A percentile compares a stretch with the other conserved stretches of the same genome.
Conservation (phyloP, 768 basidiomycete genomes). For the Suillus subluteus region DNA sequence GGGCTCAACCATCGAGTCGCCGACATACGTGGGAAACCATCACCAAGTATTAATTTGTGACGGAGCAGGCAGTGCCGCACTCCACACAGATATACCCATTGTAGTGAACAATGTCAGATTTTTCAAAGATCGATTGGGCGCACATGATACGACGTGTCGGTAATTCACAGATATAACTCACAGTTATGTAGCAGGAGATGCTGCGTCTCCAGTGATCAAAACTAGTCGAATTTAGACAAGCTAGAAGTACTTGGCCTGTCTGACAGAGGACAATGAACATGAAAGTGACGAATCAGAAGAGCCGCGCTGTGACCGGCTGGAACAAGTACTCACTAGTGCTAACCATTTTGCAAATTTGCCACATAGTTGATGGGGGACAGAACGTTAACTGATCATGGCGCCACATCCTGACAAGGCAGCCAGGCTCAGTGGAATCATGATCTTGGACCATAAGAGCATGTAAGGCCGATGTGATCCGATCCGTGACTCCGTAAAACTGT, state of each 20-base stretch:
- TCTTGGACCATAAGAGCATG: background rate
- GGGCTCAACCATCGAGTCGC: background rate
- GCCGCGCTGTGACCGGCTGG: background rate
- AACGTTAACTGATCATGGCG: background rate
- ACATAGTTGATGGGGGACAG: background rate
- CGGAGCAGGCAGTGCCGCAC: background rate
- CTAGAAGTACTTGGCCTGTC: background rate
- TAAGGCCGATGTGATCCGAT: constrained; percentile 2
- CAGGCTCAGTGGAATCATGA: background rate
- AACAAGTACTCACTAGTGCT: background rate
- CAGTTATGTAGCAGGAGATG: no score
- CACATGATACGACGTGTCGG: background rate
- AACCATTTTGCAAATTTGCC: background rate
- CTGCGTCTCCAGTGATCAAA: background rate
- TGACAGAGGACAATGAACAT: background rate
- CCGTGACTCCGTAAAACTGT: background rate
- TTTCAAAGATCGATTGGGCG: background rate
- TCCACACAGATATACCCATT: background rate
- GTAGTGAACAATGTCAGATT: constrained; percentile 6
- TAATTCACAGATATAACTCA: background rate
- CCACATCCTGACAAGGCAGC: background rate
- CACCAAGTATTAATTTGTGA: background rate
- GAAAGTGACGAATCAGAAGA: background rate
- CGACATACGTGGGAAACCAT: background rate
- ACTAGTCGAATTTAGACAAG: background rate